Evolutionary conservation across 2,329 filamentous ascomycete genomes (phyloP).

Genomic region (Blumeria graminis): DNA sequence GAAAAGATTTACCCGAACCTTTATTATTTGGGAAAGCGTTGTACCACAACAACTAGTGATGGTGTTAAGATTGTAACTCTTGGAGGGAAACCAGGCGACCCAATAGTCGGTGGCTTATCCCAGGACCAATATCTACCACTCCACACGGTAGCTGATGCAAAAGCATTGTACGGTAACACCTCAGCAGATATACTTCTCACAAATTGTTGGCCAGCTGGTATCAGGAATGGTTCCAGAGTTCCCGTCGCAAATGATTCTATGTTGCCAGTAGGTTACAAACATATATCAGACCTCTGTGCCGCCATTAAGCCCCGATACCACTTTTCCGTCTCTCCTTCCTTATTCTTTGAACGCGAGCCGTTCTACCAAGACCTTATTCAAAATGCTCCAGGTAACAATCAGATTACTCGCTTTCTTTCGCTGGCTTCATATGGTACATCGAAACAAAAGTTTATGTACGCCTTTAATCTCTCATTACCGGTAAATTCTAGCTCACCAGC

Average conservation of each 20-base stretch:
- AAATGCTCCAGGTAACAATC: slow-evolving; percentile 27
- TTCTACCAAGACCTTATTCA: slow-evolving; percentile 46
- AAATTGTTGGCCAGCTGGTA: slow-evolving; percentile 54
- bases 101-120: slow-evolving; percentile 35
- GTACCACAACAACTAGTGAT: slow-evolving; percentile 70
- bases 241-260: slow-evolving; percentile 27
- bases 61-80: slow-evolving; percentile 72
- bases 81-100: slow-evolving; percentile 45
- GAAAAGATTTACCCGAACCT: slow-evolving; percentile 69
- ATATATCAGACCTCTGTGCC: slow-evolving; percentile 55
- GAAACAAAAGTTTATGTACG: slow-evolving; percentile 65
- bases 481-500: slow-evolving; percentile 33
- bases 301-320: slow-evolving; percentile 80
- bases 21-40: slow-evolving; percentile 69
- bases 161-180: slow-evolving; percentile 49
- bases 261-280: slow-evolving; percentile 30
- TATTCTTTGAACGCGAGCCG: slow-evolving; percentile 70
- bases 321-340: slow-evolving; percentile 40
- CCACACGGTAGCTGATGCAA: slow-evolving; percentile 56
- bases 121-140: slow-evolving; percentile 53
- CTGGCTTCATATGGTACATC: slow-evolving; percentile 52
- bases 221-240: slow-evolving; percentile 45
- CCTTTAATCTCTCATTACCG: slow-evolving; percentile 44
- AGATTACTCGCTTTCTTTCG: slow-evolving; percentile 73
- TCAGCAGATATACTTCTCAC: slow-evolving; percentile 73